Percentiles rank a stretch among this genome's conserved stretches.
Conservation (phyloP, 129 eudicot species). For the Arctium lappa region DNA sequence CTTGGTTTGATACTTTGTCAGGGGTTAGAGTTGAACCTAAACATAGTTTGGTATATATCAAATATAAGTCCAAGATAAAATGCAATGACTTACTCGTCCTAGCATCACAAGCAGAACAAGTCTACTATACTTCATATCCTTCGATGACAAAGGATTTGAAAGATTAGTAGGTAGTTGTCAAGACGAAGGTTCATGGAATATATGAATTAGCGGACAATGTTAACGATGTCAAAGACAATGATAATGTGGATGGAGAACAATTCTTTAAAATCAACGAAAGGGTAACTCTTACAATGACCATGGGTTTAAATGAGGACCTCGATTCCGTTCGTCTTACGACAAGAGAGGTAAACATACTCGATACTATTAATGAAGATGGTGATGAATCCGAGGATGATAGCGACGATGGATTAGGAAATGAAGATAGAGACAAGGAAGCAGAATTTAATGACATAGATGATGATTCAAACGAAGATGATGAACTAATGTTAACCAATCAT, state of each 20-base stretch:
- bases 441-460: too few relatives aligned
- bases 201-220: too few relatives aligned
- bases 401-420: too few relatives aligned
- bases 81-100: not conserved
- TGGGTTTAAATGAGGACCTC: not conserved
- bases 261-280: not conserved
- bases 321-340: not conserved
- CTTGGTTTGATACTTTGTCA: not conserved
- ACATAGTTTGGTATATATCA: not conserved
- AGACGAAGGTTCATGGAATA: not conserved
- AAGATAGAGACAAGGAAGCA: too few relatives aligned
- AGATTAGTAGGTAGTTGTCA: not conserved
- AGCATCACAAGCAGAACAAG: not conserved
- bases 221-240: not conserved
- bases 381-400: too few relatives aligned
- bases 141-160: not conserved
- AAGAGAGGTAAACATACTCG: too few relatives aligned
- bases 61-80: not conserved
- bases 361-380: too few relatives aligned
- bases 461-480: too few relatives aligned
- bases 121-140: not conserved
- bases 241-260: not conserved
- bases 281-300: not conserved
- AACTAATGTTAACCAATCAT: too few relatives aligned
- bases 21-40: not conserved